phyloP scores from a whole-genome alignment of 2,329 filamentous ascomycete genomes.

The Cryphonectria radicalis region DNA sequence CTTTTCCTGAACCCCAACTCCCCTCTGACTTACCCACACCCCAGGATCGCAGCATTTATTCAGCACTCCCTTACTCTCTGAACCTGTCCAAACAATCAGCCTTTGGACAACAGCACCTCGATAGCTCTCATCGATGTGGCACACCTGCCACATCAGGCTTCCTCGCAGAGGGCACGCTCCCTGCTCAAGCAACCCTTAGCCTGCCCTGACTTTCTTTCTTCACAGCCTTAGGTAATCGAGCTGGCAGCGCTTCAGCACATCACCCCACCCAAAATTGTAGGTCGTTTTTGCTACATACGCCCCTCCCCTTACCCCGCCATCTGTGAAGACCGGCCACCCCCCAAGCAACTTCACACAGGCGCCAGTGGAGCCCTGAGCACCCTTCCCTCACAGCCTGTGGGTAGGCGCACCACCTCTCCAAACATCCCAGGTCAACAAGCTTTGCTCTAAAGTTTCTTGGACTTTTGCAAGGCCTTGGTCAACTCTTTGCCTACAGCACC shows the following conservation, averaged over 20 bases:
- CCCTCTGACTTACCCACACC: neutral
- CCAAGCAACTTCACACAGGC: slow-evolving; percentile 5
- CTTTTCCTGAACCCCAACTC: neutral
- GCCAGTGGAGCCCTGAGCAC: slow-evolving; percentile 1
- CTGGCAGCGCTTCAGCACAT: neutral
- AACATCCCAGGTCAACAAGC: neutral
- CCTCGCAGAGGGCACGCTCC: neutral
- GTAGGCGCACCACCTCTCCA: neutral
- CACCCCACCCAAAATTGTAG: slow-evolving; percentile 7
- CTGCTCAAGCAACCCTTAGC: neutral
- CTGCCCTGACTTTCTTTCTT: neutral
- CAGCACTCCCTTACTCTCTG: neutral
- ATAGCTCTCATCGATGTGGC: neutral
- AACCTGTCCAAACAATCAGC: neutral
- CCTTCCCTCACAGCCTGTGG: neutral
- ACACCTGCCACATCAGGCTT: neutral
- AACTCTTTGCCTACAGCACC: neutral
- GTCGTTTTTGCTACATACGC: neutral
- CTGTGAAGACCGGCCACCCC: neutral
- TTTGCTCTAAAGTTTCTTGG: neutral
- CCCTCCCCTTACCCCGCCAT: slow-evolving; percentile 12
- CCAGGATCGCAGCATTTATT: neutral
- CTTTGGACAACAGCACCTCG: neutral
- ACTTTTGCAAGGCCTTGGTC: slow-evolving; percentile 4
- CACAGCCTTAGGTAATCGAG: neutral